These are phyloP conservation scores for Castanea mollissima DNA, from an alignment of 306 rosid species.

Conservation along the genomic window DNA sequence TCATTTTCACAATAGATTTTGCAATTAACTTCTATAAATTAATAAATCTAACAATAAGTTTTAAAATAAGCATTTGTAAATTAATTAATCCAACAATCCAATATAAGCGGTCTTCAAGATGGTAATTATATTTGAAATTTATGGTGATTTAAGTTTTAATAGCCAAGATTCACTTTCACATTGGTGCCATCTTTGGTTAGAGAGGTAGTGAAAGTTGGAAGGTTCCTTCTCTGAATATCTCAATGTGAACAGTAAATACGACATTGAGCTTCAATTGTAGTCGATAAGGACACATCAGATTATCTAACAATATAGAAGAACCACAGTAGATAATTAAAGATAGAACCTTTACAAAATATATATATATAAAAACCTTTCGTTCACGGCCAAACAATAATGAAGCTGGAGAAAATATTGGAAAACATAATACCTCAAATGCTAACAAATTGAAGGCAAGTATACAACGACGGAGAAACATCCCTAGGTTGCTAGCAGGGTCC, in stretches of 20 bases:
- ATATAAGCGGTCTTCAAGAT: neutral
- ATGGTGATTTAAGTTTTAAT: neutral
- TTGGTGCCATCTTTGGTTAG: neutral
- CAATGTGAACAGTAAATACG: neutral
- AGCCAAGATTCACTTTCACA: neutral
- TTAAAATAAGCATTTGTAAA: too few species aligned
- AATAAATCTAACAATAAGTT: too few species aligned
- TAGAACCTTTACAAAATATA: too few species aligned
- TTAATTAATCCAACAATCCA: too few species aligned
- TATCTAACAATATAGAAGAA: neutral
- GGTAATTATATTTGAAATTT: neutral
- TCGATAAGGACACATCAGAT: neutral
- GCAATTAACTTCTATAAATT: too few species aligned
- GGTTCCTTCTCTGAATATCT: neutral
- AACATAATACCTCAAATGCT: constrained; percentile 68
- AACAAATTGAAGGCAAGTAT: constrained; percentile 85
- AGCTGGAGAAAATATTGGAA: neutral
- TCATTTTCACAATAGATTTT: too few species aligned
- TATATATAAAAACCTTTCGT: neutral
- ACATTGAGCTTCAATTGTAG: neutral
- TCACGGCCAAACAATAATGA: neutral
- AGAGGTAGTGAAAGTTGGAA: neutral
- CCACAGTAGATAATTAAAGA: neutral
- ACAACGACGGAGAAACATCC: constrained; percentile 84
- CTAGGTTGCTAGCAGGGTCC: constrained; percentile 80